phyloP scores from a whole-genome alignment of 2,329 filamentous ascomycete species.

The Aspergillus persii region DNA sequence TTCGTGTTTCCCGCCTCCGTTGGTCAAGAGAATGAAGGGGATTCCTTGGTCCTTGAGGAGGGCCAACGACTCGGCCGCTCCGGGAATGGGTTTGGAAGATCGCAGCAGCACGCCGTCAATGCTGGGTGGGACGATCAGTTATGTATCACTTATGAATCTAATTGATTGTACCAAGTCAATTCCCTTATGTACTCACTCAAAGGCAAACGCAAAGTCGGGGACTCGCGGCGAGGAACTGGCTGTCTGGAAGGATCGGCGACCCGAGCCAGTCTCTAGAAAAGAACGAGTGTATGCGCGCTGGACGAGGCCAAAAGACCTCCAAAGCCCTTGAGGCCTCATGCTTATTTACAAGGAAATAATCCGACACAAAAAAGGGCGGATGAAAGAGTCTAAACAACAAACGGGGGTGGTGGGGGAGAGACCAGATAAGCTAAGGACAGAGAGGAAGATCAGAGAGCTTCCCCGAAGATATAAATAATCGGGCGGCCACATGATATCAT shows the following conservation, averaged over 20 bases:
- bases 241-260: slow-evolving; percentile 29
- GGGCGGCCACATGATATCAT: slow-evolving; percentile 10
- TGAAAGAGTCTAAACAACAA: neutral
- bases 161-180: neutral
- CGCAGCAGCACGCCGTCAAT: slow-evolving; percentile 96
- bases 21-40: slow-evolving; percentile 92
- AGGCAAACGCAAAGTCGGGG: slow-evolving; percentile 46
- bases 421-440: neutral
- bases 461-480: neutral
- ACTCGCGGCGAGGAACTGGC: slow-evolving; percentile 26
- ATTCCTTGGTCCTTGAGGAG: slow-evolving; percentile 73
- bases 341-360: neutral
- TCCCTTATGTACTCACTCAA: slow-evolving; percentile 38
- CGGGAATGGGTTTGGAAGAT: slow-evolving; percentile 72
- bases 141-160: neutral
- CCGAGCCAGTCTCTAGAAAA: slow-evolving; percentile 13
- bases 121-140: slow-evolving; percentile 37
- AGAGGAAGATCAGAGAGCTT: neutral
- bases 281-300: slow-evolving; percentile 22
- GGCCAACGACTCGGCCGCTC: slow-evolving; percentile 69
- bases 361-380: neutral
- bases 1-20: slow-evolving; percentile 87
- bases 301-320: slow-evolving; percentile 27
- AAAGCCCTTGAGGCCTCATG: slow-evolving; percentile 28
- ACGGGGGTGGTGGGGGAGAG: neutral